Conservation (phyloP, 192 early-diverging fungal species). For the Radiomyces spectabilis region DNA sequence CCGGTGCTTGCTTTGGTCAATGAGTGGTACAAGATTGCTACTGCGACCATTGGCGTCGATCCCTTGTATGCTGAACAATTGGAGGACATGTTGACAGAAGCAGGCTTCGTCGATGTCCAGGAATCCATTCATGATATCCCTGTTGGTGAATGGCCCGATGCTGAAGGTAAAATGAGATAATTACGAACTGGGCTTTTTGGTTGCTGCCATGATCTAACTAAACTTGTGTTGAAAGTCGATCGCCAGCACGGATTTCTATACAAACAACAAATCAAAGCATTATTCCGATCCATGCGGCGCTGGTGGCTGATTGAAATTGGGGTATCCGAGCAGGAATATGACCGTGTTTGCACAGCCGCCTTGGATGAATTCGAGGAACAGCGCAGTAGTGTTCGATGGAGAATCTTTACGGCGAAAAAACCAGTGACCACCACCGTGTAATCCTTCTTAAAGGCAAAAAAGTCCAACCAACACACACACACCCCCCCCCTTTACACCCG, state of each 20-base stretch:
- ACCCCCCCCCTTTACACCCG: no score
- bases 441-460: no score
- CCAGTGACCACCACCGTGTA: no score
- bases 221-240: constrained; percentile 8
- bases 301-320: constrained; percentile 22
- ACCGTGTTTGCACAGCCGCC: constrained; percentile 11
- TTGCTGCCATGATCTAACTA: neutral
- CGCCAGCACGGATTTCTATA: constrained; percentile 27
- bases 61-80: neutral
- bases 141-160: constrained; percentile 27
- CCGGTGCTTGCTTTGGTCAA: constrained; percentile 16
- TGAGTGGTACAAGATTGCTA: constrained; percentile 14
- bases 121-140: constrained; percentile 12
- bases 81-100: neutral
- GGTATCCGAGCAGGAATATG: constrained; percentile 15
- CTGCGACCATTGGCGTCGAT: neutral
- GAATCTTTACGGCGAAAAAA: constrained; percentile 16
- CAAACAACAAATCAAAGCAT: constrained; percentile 15
- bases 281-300: constrained; percentile 21
- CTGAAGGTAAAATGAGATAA: constrained; percentile 11
- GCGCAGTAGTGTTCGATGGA: constrained; percentile 11
- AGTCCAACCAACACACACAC: no score
- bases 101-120: constrained; percentile 13
- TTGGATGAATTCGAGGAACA: constrained; percentile 28
- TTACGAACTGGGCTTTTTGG: no score